Conservation (phyloP, 192 early-diverging fungal species). For the Phycomyces nitens region DNA sequence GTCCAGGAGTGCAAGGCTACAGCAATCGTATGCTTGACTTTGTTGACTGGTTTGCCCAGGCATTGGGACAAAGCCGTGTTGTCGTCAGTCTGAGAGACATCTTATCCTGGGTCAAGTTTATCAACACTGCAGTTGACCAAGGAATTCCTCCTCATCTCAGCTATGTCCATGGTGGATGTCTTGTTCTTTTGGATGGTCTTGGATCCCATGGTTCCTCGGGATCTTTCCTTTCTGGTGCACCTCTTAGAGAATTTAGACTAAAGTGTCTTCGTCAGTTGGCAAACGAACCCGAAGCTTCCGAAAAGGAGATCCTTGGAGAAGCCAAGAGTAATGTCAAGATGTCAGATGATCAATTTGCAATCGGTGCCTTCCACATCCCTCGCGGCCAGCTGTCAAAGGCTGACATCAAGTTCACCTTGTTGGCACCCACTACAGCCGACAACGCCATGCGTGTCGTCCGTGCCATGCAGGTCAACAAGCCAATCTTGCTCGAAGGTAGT, state of each 20-base stretch:
- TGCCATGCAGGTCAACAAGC: slow-evolving; percentile 87
- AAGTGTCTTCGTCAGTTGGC: slow-evolving; percentile 45
- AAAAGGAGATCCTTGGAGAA: slow-evolving; percentile 38
- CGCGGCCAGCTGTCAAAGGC: slow-evolving; percentile 50
- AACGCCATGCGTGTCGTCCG: slow-evolving; percentile 85
- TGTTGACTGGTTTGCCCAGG: slow-evolving; percentile 71
- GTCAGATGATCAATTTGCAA: slow-evolving; percentile 52
- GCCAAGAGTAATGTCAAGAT: slow-evolving; percentile 31
- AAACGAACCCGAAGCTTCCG: slow-evolving; percentile 23
- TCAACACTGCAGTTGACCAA: slow-evolving; percentile 49
- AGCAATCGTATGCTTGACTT: slow-evolving; percentile 73
- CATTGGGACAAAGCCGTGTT: slow-evolving; percentile 51
- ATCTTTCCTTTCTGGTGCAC: slow-evolving; percentile 40
- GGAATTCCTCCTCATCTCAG: slow-evolving; percentile 47
- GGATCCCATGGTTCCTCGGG: slow-evolving; percentile 75
- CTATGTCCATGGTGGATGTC: slow-evolving; percentile 85
- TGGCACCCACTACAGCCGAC: slow-evolving; percentile 87
- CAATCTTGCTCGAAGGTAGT: slow-evolving; percentile 92
- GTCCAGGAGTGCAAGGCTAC: slow-evolving; percentile 36
- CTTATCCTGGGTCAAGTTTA: slow-evolving; percentile 88
- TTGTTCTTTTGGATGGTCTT: slow-evolving; percentile 89
- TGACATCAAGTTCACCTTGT: slow-evolving; percentile 71
- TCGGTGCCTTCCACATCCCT: slow-evolving; percentile 78
- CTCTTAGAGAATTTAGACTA: slow-evolving; percentile 47
- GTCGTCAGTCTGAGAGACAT: slow-evolving; percentile 86